phyloP scores from a whole-genome alignment of 148 eudicot species.

The Vaccinium vitisidaea region DNA sequence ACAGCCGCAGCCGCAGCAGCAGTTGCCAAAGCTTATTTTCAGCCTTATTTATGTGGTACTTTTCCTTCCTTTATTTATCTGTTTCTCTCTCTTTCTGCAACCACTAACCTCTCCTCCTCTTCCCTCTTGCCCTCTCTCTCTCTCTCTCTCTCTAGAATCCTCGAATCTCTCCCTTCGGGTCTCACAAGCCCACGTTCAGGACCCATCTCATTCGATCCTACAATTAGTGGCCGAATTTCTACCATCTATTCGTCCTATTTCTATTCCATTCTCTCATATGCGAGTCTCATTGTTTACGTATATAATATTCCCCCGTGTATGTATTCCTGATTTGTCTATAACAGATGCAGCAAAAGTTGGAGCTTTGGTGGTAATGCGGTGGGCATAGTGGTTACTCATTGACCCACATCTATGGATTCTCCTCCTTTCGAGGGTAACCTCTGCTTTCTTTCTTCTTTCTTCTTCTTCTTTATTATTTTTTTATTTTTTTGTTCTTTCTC shows the following conservation, averaged over 20 bases:
- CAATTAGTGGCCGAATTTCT: constrained; percentile 19
- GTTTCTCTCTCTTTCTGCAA: constrained; percentile 6
- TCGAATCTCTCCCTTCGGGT: constrained; percentile 19
- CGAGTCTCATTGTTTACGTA: neutral
- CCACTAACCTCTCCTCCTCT: neutral
- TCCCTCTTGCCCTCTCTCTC: neutral
- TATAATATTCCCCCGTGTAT: neutral
- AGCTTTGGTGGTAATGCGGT: constrained; percentile 31
- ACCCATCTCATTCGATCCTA: constrained; percentile 18
- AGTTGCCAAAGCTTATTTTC: neutral
- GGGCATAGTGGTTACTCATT: constrained; percentile 14
- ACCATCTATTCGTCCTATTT: constrained; percentile 30
- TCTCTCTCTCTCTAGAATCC: neutral
- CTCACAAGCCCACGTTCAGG: constrained; percentile 13
- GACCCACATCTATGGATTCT: constrained; percentile 43
- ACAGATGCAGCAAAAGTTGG: constrained; percentile 24
- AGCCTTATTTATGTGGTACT: neutral
- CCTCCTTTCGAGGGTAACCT: constrained; percentile 54
- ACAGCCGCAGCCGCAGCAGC: neutral
- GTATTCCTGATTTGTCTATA: constrained; percentile 15
- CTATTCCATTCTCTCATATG: neutral
- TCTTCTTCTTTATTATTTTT: neutral
- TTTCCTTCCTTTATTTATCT: neutral
- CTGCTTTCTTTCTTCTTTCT: neutral
- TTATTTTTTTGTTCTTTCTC: neutral